Conservation (phyloP, 139 green algal genomes). For the Nannochloris sp. region DNA sequence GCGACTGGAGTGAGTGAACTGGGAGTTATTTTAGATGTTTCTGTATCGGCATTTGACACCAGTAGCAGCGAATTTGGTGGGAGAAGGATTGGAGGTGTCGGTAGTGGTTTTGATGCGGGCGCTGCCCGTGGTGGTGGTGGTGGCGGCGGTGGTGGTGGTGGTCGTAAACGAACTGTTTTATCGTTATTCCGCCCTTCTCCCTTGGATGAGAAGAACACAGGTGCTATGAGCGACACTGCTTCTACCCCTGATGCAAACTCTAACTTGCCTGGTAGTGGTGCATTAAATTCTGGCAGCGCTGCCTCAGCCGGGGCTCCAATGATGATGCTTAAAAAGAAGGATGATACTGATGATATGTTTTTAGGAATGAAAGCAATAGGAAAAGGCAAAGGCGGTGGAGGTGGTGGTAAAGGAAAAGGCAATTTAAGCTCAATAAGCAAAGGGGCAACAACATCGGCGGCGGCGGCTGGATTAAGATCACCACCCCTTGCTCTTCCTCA, state of each 20-base stretch:
- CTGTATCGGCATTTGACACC: background rate
- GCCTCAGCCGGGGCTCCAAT: too few species aligned
- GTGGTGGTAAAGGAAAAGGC: too few species aligned
- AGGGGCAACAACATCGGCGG: constrained; percentile 2
- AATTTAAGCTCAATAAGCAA: too few species aligned
- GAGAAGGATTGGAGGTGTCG: background rate
- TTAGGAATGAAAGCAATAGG: constrained; percentile 5
- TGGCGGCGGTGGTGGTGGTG: background rate
- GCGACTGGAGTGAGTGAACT: constrained; percentile 52
- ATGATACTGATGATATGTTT: constrained; percentile 15
- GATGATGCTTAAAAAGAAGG: background rate
- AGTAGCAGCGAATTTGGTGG: background rate
- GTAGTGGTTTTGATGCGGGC: background rate
- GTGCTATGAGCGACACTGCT: background rate
- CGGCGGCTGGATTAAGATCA: background rate
- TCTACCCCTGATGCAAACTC: background rate
- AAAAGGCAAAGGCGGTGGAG: constrained; percentile 4
- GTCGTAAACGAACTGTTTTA: constrained; percentile 15
- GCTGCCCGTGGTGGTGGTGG: background rate
- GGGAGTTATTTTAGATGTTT: constrained; percentile 41
- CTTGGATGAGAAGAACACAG: constrained; percentile 9
- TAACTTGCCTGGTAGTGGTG: too few species aligned
- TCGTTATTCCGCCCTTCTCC: constrained; percentile 27
- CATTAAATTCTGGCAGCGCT: too few species aligned
- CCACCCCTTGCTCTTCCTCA: constrained; percentile 42